Base-by-base conservation (phyloP, 805 yeast species). In the Candida manassasensis region DNA sequence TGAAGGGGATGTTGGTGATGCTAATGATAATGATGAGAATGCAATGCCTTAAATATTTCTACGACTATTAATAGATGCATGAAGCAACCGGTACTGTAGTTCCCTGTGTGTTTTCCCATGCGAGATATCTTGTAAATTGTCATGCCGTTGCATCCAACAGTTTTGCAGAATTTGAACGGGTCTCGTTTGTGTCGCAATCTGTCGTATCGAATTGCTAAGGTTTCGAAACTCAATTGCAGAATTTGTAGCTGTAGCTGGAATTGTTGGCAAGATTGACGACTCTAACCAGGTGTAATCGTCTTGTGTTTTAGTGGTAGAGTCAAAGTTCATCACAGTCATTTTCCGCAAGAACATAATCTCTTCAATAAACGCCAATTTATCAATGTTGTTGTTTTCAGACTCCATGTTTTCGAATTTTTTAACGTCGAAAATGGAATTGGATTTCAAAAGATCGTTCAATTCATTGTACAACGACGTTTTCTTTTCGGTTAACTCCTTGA, bases 261-360 rank as follows among this genome's bases (percentile, higher is more conserved):
- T 24, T 6, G 27, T 24, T 8, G 27, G 27, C 6, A 24, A 6
- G 21, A 34, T 19, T 4, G 44, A 39, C 17, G 35, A 7, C 13
- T 42, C 34, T n/a, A 59, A 40, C 63, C 63, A 59, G 14, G 21
- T 14, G 10, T 39, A 37, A 18, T 50, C 51, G 3, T 33, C 42
- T 1, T 36, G 22, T 4, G 9, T 14, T 13, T 13, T 29, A 26
- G 27, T 19, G 1, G 29, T 3, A 3, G 18, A 17, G 9, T 13
- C 27, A 13, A 32, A 22, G 16, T 14, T 34, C 21, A 15, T 29
- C 17, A 13, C 22, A 6, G 56, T 53, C 45, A 67, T 52, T 15
- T 59, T 58, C 35, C 71, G 59, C 27, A 77, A 52, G 13, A 65
- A 50, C 2, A 56, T 48, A 8, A 76, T 63, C 46, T 76, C 78